These are phyloP conservation scores for Penicillium sp. DNA, from an alignment of 2,329 filamentous ascomycete species.

Conservation along the genomic window DNA sequence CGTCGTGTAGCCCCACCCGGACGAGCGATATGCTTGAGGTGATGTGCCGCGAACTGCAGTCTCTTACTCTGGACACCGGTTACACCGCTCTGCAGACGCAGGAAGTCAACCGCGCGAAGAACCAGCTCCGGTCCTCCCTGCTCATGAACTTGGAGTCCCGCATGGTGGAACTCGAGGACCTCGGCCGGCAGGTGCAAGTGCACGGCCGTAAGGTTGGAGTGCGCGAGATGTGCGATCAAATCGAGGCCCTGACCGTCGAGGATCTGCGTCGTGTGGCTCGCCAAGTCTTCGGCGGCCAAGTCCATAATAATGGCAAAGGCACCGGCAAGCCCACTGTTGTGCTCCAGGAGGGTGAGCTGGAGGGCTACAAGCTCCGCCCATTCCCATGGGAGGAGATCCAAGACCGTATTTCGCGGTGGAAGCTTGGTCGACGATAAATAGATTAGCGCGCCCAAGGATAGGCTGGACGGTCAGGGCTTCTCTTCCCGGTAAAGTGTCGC, in stretches of 20 bases:
- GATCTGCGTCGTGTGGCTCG: conserved; percentile 82
- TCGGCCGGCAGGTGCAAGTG: conserved; percentile 94
- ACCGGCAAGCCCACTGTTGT: conserved; percentile 93
- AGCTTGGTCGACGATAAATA: conserved; percentile 66
- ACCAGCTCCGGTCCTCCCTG: conserved; percentile 84
- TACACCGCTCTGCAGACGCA: conserved; percentile 69
- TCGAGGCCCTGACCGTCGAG: conserved; percentile 75
- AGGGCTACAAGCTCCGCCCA: conserved; percentile 66
- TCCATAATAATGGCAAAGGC: conserved; percentile 73
- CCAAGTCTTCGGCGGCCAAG: conserved; percentile 74
- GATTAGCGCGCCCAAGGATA: background rate
- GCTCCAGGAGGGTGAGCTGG: conserved; percentile 82
- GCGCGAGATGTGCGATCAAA: conserved; percentile 86
- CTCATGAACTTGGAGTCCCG: conserved; percentile 97
- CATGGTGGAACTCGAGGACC: conserved; percentile 96
- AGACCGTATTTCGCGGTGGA: conserved; percentile 79
- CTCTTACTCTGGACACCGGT: conserved; percentile 74
- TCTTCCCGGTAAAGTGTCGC: conserved; percentile 4
- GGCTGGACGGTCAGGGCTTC: background rate
- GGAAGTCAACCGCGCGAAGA: conserved; percentile 93
- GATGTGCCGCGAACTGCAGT: conserved; percentile 86
- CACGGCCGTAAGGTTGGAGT: conserved; percentile 91
- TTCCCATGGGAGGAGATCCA: conserved; percentile 90
- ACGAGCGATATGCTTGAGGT: conserved; percentile 87
- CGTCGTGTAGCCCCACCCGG: conserved; percentile 76